These are phyloP conservation scores for Straminergon stramineum DNA, from an alignment of 225 moss, liverwort and hornwort species.

Conservation along the genomic window DNA sequence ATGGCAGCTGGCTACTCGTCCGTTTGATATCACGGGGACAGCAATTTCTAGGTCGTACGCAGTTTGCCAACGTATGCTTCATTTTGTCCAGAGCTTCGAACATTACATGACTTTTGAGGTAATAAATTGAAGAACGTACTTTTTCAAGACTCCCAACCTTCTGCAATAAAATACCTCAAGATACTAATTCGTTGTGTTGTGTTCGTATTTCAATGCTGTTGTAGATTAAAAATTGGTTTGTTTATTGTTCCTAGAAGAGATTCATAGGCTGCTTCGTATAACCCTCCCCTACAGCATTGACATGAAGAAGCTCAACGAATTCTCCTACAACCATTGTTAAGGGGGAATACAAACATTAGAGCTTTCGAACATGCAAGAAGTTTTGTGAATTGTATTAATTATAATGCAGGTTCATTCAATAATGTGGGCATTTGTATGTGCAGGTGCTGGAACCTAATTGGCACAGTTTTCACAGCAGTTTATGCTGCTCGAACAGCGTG, in stretches of 20 bases:
- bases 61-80: conserved; percentile 92
- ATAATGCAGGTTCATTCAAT: not conserved
- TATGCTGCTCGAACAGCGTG: conserved; percentile 68
- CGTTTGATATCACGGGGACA: conserved; percentile 63
- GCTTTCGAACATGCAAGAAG: not conserved
- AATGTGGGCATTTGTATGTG: not conserved
- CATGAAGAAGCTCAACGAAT: not conserved
- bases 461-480: conserved; percentile 65
- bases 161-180: not conserved
- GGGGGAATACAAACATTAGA: not conserved
- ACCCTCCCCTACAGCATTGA: not conserved
- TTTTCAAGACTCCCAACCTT: not conserved
- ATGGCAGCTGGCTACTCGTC: conserved; percentile 74
- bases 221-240: not conserved
- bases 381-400: not conserved
- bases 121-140: not conserved
- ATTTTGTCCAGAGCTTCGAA: conserved; percentile 92
- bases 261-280: not conserved
- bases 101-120: conserved; percentile 99
- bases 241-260: not conserved
- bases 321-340: not conserved
- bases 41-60: conserved; percentile 82
- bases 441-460: conserved; percentile 95
- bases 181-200: not conserved
- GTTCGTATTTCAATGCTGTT: not conserved